Evolutionary conservation across 2,329 filamentous ascomycete genomes (phyloP).

Genomic region (Dothistroma pini): DNA sequence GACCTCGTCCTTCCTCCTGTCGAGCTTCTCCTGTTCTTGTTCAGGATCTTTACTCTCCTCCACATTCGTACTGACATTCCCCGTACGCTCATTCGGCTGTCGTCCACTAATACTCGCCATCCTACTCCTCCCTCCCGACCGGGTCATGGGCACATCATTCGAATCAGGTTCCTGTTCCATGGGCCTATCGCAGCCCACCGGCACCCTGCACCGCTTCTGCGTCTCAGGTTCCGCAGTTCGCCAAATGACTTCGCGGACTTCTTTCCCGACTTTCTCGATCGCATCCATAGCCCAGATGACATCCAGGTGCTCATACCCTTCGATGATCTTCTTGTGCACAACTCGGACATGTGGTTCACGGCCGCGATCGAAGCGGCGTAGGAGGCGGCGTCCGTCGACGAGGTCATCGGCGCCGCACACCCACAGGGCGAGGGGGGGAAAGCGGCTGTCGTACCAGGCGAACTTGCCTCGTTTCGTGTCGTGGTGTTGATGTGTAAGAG

Average conservation of each 20-base stretch:
- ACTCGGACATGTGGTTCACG: constrained; percentile 77
- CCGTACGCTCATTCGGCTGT: not conserved
- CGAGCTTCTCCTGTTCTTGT: constrained; percentile 8
- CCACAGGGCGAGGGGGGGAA: constrained; percentile 85
- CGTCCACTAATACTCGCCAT: constrained; percentile 32
- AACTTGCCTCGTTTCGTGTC: constrained; percentile 37
- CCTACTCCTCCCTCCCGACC: constrained; percentile 24
- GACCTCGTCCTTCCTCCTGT: constrained; percentile 1
- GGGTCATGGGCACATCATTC: constrained; percentile 29
- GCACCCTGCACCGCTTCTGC: constrained; percentile 59
- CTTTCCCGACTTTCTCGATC: constrained; percentile 74
- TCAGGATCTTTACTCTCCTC: not conserved
- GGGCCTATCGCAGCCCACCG: constrained; percentile 58
- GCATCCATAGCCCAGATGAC: constrained; percentile 93
- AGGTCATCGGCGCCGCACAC: constrained; percentile 77
- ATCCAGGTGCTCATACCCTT: constrained; percentile 89
- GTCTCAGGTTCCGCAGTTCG: constrained; percentile 60
- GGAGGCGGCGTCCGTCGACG: constrained; percentile 73
- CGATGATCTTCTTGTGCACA: constrained; percentile 77
- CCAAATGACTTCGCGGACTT: constrained; percentile 81
- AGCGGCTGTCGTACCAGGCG: constrained; percentile 78
- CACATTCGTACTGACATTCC: not conserved
- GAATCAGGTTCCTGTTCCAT: constrained; percentile 20
- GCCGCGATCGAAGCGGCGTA: constrained; percentile 69
- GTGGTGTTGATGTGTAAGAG: constrained; percentile 30